A percentile compares a stretch with the other conserved stretches of the same genome.
Evolutionary conservation across 2,329 filamentous ascomycete species (phyloP).

Genomic region (Zasmidium angulare): DNA sequence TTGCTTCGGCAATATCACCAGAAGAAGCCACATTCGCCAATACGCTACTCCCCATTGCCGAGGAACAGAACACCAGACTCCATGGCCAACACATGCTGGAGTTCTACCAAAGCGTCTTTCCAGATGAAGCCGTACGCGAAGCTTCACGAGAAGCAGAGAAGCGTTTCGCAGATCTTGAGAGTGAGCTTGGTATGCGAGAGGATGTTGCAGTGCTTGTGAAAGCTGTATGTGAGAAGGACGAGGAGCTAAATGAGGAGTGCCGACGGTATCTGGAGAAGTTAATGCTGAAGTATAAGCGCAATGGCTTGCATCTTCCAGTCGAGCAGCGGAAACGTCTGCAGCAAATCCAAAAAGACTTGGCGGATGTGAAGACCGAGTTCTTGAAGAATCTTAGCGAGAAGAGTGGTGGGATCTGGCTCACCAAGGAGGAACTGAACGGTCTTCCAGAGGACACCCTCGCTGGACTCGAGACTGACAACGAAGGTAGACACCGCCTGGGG

Average conservation of each 20-base stretch:
- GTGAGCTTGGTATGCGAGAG: background rate
- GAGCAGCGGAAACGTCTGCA: background rate
- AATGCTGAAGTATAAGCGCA: background rate
- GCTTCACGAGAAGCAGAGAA: background rate
- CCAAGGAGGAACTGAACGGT: background rate
- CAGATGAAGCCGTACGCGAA: background rate
- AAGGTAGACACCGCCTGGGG: background rate
- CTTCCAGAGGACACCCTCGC: background rate
- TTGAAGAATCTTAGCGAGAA: background rate
- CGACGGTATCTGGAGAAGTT: background rate
- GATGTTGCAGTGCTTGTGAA: background rate
- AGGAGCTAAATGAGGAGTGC: constrained; percentile 1
- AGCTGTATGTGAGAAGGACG: background rate
- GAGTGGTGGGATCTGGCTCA: background rate
- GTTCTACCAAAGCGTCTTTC: constrained; percentile 5
- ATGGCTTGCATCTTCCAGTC: background rate
- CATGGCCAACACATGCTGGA: constrained; percentile 5
- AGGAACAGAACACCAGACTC: background rate
- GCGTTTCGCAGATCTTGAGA: background rate
- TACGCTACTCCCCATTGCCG: constrained; percentile 2
- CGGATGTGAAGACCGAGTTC: background rate
- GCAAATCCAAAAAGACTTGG: background rate
- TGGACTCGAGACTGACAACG: background rate
- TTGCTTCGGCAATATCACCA: background rate
- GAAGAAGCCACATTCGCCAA: constrained; percentile 5